Base-by-base conservation (phyloP, 2,329 filamentous ascomycete genomes). In the Aspergillus spinulosporus region DNA sequence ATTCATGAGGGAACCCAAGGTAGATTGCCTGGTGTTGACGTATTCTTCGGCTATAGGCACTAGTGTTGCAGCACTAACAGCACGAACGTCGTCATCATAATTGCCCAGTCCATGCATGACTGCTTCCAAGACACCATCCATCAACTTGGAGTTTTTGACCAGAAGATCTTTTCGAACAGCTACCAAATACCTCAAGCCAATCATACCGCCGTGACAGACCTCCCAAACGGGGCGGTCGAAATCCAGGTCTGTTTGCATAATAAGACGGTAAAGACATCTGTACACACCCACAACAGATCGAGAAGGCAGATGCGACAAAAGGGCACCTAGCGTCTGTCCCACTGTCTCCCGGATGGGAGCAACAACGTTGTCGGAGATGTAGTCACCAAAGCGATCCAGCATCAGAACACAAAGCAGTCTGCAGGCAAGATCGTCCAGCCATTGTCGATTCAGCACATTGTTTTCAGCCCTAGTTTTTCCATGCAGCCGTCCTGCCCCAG, bases 131-230 rank as follows among this genome's bases (percentile, higher is more conserved):
- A 97, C 90, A 3, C 93, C 94, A 71, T 99, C 94, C 72, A 99
- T 92, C 72, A 99, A 87, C 49, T 88, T 84, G 28, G 83, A 84
- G 66, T 97, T 89, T 67, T 91, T 84, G 28, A 97, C 83, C 4
- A 99, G 83, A 2, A 99, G 78, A 70, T 97, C 94, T 66, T 94
- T 97, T 49, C 94, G 86, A 36, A 99, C 91, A 5, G 94, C 94
- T 31, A 99, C 94, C 46, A 99, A 85, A 68, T 99, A 99, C 66
- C 93, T 85, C 67, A 99, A 78, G 5, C 94, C 94, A 46, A 97
- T 92, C 94, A 99, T 99, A 60, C 94, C 94, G 63, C 94, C 94
- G 72, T 99, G 95, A 67, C 92, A 97, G 37, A 97, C 89, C 58
- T 96, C 91, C 94, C 94, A 99, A 31, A 92, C 82, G 11, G 89